Evolutionary conservation across 208 protist species (phyloP).

Genomic region (Leishmania amazonensis): DNA sequence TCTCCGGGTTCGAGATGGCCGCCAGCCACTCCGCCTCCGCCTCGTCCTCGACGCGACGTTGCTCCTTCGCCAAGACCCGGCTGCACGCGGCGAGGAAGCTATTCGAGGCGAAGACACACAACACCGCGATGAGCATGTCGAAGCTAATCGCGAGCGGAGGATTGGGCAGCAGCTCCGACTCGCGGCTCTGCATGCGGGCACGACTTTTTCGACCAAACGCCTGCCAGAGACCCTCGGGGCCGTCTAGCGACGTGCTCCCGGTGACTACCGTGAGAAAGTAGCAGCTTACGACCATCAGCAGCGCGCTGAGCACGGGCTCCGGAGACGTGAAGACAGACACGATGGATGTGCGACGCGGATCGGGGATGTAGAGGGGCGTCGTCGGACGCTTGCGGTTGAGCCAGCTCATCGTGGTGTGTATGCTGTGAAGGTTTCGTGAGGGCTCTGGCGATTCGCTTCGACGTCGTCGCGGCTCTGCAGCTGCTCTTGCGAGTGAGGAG

Average conservation of each 20-base stretch:
- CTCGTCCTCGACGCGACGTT: constrained; percentile 23
- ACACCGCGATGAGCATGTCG: constrained; percentile 45
- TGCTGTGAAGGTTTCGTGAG: background rate
- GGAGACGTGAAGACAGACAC: constrained; percentile 20
- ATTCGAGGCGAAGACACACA: constrained; percentile 40
- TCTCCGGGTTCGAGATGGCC: constrained; percentile 13
- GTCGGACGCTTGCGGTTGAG: constrained; percentile 5
- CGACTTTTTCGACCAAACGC: constrained; percentile 28
- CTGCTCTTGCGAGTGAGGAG: background rate
- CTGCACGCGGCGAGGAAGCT: constrained; percentile 39
- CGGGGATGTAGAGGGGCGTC: constrained; percentile 25
- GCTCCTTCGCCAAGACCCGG: constrained; percentile 28
- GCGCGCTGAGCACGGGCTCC: constrained; percentile 10
- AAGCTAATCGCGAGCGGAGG: constrained; percentile 41
- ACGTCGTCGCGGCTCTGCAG: background rate
- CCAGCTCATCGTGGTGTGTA: background rate
- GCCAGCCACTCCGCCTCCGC: constrained; percentile 15
- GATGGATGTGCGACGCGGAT: constrained; percentile 17
- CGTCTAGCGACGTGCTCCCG: constrained; percentile 9
- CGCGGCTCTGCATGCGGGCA: constrained; percentile 29
- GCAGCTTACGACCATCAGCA: constrained; percentile 7
- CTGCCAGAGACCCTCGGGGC: constrained; percentile 19
- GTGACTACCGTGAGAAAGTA: constrained; percentile 13
- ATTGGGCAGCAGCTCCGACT: constrained; percentile 20
- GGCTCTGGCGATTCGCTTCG: background rate